Conservation (phyloP, 2,329 filamentous ascomycete genomes). For the Aspergillus sp. region DNA sequence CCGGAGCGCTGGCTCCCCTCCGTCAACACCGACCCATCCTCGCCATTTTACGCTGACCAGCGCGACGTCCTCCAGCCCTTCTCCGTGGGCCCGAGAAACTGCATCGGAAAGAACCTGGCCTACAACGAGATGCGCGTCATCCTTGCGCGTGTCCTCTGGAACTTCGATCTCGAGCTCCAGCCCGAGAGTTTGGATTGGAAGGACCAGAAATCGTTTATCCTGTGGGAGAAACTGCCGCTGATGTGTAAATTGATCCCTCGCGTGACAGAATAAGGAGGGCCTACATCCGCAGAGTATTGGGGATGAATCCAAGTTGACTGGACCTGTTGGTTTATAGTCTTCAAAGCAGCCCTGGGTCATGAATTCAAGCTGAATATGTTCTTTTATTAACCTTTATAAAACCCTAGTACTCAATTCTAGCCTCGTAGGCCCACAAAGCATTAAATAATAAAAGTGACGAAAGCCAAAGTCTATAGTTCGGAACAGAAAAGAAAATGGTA, state of each 20-base stretch:
- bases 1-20: conserved; percentile 49
- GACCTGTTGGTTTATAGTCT: too few relatives aligned
- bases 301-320: too few relatives aligned
- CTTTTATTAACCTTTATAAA: too few relatives aligned
- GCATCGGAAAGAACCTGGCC: conserved; percentile 50
- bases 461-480: too few relatives aligned
- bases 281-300: too few relatives aligned
- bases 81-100: conserved; percentile 49
- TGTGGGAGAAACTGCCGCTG: conserved; percentile 43
- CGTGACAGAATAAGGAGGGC: too few relatives aligned
- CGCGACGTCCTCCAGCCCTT: conserved; percentile 50
- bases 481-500: too few relatives aligned
- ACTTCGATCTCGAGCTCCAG: conserved; percentile 47
- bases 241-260: conserved; percentile 7
- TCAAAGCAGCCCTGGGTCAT: too few relatives aligned
- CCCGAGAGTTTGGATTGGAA: conserved; percentile 38
- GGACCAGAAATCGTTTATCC: conserved; percentile 35
- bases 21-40: conserved; percentile 10
- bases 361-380: too few relatives aligned
- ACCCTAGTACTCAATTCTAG: too few relatives aligned
- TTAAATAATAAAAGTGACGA: neutral
- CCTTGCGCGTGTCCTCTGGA: conserved; percentile 47
- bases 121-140: conserved; percentile 52
- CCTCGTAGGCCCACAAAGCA: neutral
- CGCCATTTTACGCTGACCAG: conserved; percentile 43